A percentile compares a stretch with the other conserved stretches of the same genome.
These are phyloP conservation scores for Chalara sp. DNA, from an alignment of 2,329 filamentous ascomycete genomes.

Conservation along the genomic window DNA sequence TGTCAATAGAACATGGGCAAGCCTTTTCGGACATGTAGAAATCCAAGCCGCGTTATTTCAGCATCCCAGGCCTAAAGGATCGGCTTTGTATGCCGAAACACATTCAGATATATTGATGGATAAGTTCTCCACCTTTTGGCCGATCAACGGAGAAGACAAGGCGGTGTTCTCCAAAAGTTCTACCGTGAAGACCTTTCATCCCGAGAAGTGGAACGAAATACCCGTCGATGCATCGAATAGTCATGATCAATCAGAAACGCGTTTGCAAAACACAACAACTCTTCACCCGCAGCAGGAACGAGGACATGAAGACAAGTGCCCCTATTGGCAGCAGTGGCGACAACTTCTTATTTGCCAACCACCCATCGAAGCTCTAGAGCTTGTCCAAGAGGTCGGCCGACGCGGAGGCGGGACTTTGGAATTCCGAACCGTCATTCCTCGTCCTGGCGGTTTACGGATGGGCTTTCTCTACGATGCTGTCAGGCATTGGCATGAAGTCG, in stretches of 20 bases:
- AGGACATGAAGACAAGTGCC: too few relatives aligned
- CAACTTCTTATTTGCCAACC: constrained; percentile 10
- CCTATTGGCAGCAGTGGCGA: constrained; percentile 7
- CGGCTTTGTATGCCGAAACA: too few relatives aligned
- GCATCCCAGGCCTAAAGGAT: too few relatives aligned
- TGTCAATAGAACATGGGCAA: too few relatives aligned
- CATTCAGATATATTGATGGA: too few relatives aligned
- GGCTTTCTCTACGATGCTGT: constrained; percentile 9
- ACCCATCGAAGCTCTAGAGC: constrained; percentile 7
- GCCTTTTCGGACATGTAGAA: too few relatives aligned
- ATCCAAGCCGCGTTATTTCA: too few relatives aligned
- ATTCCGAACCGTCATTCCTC: constrained; percentile 3
- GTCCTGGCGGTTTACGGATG: constrained; percentile 5
- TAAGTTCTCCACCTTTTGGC: too few relatives aligned
- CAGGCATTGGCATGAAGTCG: constrained; percentile 7
- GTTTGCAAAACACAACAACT: constrained; percentile 2
- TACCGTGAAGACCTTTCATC: too few relatives aligned
- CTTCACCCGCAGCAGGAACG: constrained; percentile 2
- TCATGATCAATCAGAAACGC: constrained; percentile 3
- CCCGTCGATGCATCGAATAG: constrained; percentile 4
- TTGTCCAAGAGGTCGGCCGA: constrained; percentile 6
- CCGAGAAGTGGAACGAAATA: constrained; percentile 1
- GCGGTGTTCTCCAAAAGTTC: too few relatives aligned
- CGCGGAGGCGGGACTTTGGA: constrained; percentile 3
- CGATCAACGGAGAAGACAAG: too few relatives aligned